These are phyloP conservation scores for Sugiyamaella americana DNA, from an alignment of 805 yeast genomes.

Conservation along the genomic window DNA sequence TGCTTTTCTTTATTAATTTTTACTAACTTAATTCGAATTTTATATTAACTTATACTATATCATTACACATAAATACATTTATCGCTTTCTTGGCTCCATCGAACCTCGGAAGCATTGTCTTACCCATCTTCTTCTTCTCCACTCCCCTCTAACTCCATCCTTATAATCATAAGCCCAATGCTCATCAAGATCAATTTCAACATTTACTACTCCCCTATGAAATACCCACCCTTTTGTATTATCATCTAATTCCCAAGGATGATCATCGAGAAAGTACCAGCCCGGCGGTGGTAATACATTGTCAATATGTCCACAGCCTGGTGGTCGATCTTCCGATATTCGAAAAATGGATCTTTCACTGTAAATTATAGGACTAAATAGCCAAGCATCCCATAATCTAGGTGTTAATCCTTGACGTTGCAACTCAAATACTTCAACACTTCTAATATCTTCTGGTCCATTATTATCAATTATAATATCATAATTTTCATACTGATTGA, in stretches of 20 bases:
- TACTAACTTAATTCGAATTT: too few species aligned
- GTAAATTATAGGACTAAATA: slow-evolving; percentile 52
- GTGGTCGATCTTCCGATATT: slow-evolving; percentile 51
- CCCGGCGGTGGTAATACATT: slow-evolving; percentile 61
- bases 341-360: slow-evolving; percentile 43
- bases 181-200: slow-evolving; percentile 26
- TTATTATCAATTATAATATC: slow-evolving; percentile 61
- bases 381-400: slow-evolving; percentile 54
- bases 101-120: slow-evolving; percentile 29
- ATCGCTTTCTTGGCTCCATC: slow-evolving; percentile 11
- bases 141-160: slow-evolving; percentile 30
- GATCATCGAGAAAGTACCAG: slow-evolving; percentile 62
- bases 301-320: slow-evolving; percentile 50
- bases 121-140: slow-evolving; percentile 38
- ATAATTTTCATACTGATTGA: slow-evolving; percentile 36
- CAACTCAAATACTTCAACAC: slow-evolving; percentile 75
- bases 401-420: slow-evolving; percentile 59
- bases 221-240: slow-evolving; percentile 48
- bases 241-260: slow-evolving; percentile 60
- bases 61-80: too few species aligned
- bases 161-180: slow-evolving; percentile 36
- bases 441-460: slow-evolving; percentile 44
- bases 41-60: too few species aligned
- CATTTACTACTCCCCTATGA: slow-evolving; percentile 37
- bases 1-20: too few species aligned